A percentile compares a stretch with the other conserved stretches of the same genome.
Conservation (phyloP, 1,284 basidiomycete genomes). For the Peniophora sp. region DNA sequence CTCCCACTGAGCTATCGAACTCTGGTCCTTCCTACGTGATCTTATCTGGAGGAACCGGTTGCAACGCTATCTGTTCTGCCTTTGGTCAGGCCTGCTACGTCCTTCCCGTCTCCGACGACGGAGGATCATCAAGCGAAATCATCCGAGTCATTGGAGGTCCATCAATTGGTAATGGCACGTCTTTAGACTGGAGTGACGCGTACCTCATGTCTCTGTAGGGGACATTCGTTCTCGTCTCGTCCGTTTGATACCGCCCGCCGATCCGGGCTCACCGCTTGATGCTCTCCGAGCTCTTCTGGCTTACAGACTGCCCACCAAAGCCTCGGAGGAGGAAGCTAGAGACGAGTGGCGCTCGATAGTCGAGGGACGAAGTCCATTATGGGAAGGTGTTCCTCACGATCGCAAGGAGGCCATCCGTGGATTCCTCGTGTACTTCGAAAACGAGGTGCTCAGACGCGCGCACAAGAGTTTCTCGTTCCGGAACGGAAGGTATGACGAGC, state of each 20-base stretch:
- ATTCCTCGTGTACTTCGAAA: slow-evolving; percentile 87
- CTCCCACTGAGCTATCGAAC: slow-evolving; percentile 3
- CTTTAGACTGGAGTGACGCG: neutral
- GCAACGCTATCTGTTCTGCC: slow-evolving; percentile 72
- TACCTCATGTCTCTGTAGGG: slow-evolving; percentile 31
- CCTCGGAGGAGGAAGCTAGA: slow-evolving; percentile 69
- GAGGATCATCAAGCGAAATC: slow-evolving; percentile 80
- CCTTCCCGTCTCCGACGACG: slow-evolving; percentile 81
- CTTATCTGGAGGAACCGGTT: slow-evolving; percentile 78
- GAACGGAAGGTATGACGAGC: slow-evolving; percentile 60
- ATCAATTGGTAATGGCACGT: slow-evolving; percentile 53
- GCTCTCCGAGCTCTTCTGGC: slow-evolving; percentile 73
- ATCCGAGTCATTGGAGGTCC: slow-evolving; percentile 79
- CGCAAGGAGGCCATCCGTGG: slow-evolving; percentile 88
- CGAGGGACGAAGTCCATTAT: slow-evolving; percentile 80
- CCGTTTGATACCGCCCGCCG: slow-evolving; percentile 66
- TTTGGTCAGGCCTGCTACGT: slow-evolving; percentile 68
- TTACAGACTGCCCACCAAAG: slow-evolving; percentile 69
- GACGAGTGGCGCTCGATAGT: slow-evolving; percentile 91
- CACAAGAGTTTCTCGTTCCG: slow-evolving; percentile 90
- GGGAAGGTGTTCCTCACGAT: slow-evolving; percentile 87
- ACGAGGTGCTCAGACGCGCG: slow-evolving; percentile 77
- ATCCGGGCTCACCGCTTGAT: slow-evolving; percentile 49
- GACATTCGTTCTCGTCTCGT: slow-evolving; percentile 80
- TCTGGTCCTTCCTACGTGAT: slow-evolving; percentile 44